Conservation (phyloP, 768 basidiomycete species). For the Auricularia auricula-judae region DNA sequence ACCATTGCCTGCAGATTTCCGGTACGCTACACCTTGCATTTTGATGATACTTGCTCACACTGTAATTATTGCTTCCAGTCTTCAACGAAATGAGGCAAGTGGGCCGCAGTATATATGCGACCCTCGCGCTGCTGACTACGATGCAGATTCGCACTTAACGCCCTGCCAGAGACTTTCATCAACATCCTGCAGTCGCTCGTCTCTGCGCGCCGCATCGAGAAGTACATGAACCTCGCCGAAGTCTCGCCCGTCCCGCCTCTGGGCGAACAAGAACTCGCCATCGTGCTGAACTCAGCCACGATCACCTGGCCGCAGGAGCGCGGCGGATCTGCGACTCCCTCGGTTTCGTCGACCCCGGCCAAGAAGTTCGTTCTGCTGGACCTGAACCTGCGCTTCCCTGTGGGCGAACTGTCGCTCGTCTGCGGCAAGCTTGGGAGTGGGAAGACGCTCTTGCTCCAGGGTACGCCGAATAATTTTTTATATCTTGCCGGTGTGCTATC, state of each 20-base stretch:
- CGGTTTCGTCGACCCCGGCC: slow-evolving; percentile 59
- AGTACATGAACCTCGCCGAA: slow-evolving; percentile 70
- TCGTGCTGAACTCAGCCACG: slow-evolving; percentile 75
- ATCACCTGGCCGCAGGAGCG: slow-evolving; percentile 87
- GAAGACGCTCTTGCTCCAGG: slow-evolving; percentile 73
- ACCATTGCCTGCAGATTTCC: slow-evolving; percentile 23
- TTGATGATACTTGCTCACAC: background rate
- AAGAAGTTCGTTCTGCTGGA: slow-evolving; percentile 71
- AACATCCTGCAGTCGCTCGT: slow-evolving; percentile 78
- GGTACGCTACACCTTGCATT: slow-evolving; percentile 17
- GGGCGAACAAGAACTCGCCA: slow-evolving; percentile 41
- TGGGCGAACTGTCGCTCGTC: slow-evolving; percentile 67
- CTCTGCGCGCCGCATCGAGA: slow-evolving; percentile 83
- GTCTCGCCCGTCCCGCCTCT: slow-evolving; percentile 52
- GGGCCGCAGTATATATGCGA: slow-evolving; percentile 21
- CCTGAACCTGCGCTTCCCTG: slow-evolving; percentile 65
- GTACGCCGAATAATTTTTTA: slow-evolving; percentile 20
- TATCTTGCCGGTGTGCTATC: background rate
- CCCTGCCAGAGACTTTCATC: slow-evolving; percentile 84
- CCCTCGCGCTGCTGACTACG: slow-evolving; percentile 63
- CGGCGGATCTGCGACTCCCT: slow-evolving; percentile 30
- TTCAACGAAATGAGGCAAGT: background rate
- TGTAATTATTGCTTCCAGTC: background rate
- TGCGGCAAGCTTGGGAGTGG: slow-evolving; percentile 87
- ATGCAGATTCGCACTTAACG: slow-evolving; percentile 67